Evolutionary conservation across 2,329 filamentous ascomycete genomes (phyloP).

Genomic region (Aspergillus awamori): DNA sequence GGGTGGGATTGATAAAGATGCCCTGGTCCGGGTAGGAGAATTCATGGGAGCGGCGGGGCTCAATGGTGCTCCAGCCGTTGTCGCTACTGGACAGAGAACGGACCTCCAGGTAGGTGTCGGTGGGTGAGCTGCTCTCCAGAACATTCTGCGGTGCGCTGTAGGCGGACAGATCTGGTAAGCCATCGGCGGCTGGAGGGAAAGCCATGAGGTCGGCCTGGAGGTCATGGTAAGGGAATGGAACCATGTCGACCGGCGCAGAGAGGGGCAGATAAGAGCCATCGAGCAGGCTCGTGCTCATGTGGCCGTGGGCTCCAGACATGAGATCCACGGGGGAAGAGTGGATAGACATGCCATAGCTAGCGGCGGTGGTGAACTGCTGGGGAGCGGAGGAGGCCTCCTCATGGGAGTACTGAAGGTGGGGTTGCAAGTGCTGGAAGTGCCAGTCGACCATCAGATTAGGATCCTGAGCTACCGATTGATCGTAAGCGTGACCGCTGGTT

Average conservation of each 20-base stretch:
- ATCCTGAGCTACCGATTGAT: slow-evolving; percentile 48
- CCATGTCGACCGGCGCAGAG: slow-evolving; percentile 63
- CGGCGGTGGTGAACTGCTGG: slow-evolving; percentile 59
- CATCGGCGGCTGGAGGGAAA: slow-evolving; percentile 45
- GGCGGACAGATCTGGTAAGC: slow-evolving; percentile 50
- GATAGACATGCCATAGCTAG: slow-evolving; percentile 58
- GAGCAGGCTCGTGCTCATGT: slow-evolving; percentile 63
- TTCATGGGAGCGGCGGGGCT: slow-evolving; percentile 73
- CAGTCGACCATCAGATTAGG: slow-evolving; percentile 50
- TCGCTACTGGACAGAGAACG: slow-evolving; percentile 83
- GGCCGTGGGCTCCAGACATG: slow-evolving; percentile 62
- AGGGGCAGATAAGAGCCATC: slow-evolving; percentile 63
- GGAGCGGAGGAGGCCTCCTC: slow-evolving; percentile 59
- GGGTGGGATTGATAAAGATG: slow-evolving; percentile 87
- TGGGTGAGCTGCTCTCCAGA: slow-evolving; percentile 65
- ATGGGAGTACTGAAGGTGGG: slow-evolving; percentile 43
- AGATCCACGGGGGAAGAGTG: slow-evolving; percentile 55
- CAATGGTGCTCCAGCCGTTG: slow-evolving; percentile 83
- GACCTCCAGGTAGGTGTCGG: slow-evolving; percentile 81
- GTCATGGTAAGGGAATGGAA: slow-evolving; percentile 75
- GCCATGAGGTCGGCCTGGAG: slow-evolving; percentile 71
- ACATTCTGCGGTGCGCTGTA: slow-evolving; percentile 45
- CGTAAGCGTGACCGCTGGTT: slow-evolving; percentile 47
- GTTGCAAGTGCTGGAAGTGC: slow-evolving; percentile 48
- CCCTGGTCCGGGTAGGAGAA: slow-evolving; percentile 61